Percentiles rank a stretch among this genome's conserved stretches.
phyloP scores from a whole-genome alignment of 345 rosid species.

The Anastatica hierochuntica region DNA sequence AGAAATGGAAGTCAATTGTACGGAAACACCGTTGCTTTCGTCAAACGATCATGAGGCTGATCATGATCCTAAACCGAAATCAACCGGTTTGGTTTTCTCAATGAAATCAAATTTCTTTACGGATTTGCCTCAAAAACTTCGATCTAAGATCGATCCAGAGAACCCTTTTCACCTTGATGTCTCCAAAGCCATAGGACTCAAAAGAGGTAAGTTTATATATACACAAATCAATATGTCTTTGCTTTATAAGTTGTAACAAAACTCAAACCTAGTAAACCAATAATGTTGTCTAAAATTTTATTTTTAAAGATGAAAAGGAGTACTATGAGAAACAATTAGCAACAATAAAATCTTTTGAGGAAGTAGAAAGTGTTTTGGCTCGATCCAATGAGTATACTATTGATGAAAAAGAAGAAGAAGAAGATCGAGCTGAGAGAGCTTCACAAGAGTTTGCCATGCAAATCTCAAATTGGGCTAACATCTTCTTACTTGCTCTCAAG shows the following conservation, averaged over 20 bases:
- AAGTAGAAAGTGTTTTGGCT: constrained; percentile 39
- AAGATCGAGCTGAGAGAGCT: constrained; percentile 23
- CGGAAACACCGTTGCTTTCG: constrained; percentile 25
- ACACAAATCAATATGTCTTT: neutral
- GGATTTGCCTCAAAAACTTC: constrained; percentile 56
- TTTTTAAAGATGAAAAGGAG: constrained; percentile 48
- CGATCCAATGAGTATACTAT: constrained; percentile 15
- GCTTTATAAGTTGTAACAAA: neutral
- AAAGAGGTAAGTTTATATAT: constrained; percentile 30
- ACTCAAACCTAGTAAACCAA: neutral
- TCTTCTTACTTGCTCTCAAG: constrained; percentile 61
- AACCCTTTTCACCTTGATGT: constrained; percentile 41
- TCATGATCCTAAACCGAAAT: neutral
- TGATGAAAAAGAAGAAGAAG: constrained; percentile 35
- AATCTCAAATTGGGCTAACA: constrained; percentile 70
- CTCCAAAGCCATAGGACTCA: constrained; percentile 40
- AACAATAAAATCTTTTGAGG: constrained; percentile 70
- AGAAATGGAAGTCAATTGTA: constrained; percentile 18
- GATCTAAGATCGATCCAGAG: constrained; percentile 41
- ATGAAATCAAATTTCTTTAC: constrained; percentile 42
- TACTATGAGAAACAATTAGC: constrained; percentile 66
- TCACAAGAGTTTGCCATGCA: constrained; percentile 67
- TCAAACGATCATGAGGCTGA: constrained; percentile 4
- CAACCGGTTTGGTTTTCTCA: constrained; percentile 6
- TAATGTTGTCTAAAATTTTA: neutral